phyloP scores from a whole-genome alignment of 2,329 filamentous ascomycete species.

The Ophiosphaerella korrae region DNA sequence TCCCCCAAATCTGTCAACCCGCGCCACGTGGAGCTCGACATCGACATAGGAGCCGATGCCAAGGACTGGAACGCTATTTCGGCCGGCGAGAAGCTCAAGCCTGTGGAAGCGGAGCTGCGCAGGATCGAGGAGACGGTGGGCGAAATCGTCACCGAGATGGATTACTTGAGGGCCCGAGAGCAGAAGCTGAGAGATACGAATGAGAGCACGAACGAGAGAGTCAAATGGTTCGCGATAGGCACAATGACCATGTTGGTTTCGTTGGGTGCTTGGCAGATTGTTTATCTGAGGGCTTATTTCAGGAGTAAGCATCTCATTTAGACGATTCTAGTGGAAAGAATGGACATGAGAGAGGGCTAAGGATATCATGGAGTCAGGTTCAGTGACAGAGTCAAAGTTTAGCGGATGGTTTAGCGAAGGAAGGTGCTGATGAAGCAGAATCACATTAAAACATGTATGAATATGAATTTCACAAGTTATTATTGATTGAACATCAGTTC shows the following conservation, averaged over 20 bases:
- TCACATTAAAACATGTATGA: too few species aligned
- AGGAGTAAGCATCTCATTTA: conserved; percentile 60
- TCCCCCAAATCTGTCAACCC: conserved; percentile 43
- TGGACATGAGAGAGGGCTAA: too few species aligned
- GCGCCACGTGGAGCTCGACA: conserved; percentile 86
- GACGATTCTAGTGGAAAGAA: background rate
- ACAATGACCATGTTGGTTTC: conserved; percentile 91
- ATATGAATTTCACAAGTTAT: too few species aligned
- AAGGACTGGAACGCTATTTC: conserved; percentile 98
- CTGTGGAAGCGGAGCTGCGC: conserved; percentile 90
- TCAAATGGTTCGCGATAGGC: conserved; percentile 97
- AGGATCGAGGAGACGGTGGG: conserved; percentile 88
- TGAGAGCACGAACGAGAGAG: conserved; percentile 97
- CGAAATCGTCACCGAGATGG: conserved; percentile 93
- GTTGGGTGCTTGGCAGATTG: conserved; percentile 94
- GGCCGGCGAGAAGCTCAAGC: conserved; percentile 96
- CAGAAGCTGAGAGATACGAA: conserved; percentile 98
- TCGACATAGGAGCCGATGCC: conserved; percentile 95
- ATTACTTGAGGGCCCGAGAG: conserved; percentile 87
- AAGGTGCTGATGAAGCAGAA: too few species aligned
- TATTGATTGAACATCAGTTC: too few species aligned
- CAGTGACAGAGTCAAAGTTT: too few species aligned
- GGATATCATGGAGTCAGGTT: too few species aligned
- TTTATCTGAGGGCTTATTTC: conserved; percentile 98
- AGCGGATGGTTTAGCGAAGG: too few species aligned